A percentile compares a stretch with the other conserved stretches of the same genome.
Conservation (phyloP, 2,329 filamentous ascomycete genomes). For the Chaetomiaceae sp. region DNA sequence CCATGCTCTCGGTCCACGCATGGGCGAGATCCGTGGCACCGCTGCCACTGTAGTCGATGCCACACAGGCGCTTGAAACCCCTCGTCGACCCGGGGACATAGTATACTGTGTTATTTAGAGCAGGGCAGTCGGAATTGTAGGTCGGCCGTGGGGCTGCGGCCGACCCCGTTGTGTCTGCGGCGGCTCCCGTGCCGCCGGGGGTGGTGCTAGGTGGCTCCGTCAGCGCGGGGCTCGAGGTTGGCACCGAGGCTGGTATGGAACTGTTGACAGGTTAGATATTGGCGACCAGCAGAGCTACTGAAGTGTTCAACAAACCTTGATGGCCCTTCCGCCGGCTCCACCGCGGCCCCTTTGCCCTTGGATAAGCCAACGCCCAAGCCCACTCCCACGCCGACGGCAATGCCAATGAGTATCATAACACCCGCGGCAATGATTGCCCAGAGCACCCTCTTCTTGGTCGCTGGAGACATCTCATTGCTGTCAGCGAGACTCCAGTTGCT, state of each 20-base stretch:
- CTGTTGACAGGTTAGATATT: neutral
- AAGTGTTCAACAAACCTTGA: constrained; percentile 29
- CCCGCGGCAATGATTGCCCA: constrained; percentile 34
- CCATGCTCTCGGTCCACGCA: constrained; percentile 33
- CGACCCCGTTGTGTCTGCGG: constrained; percentile 21
- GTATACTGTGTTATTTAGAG: constrained; percentile 43
- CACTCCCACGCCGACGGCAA: constrained; percentile 40
- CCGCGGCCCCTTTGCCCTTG: neutral
- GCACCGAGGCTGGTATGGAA: neutral
- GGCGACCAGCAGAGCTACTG: neutral
- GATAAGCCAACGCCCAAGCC: constrained; percentile 31
- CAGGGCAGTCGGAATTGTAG: constrained; percentile 37
- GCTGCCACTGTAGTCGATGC: constrained; percentile 41
- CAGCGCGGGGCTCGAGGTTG: neutral
- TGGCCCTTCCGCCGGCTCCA: constrained; percentile 5
- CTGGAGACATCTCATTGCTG: constrained; percentile 17
- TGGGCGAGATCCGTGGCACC: constrained; percentile 30
- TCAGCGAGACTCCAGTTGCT: constrained; percentile 13
- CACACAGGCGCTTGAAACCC: constrained; percentile 42
- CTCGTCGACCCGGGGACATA: constrained; percentile 38
- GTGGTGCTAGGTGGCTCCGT: neutral
- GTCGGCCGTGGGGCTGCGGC: constrained; percentile 26
- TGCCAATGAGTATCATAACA: constrained; percentile 34
- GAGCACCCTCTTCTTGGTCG: constrained; percentile 33
- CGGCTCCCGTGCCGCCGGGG: constrained; percentile 12